A percentile compares a stretch with the other conserved stretches of the same genome.
These are phyloP conservation scores for Boletus subcaerulescens DNA, from an alignment of 768 basidiomycete species.

Conservation along the genomic window DNA sequence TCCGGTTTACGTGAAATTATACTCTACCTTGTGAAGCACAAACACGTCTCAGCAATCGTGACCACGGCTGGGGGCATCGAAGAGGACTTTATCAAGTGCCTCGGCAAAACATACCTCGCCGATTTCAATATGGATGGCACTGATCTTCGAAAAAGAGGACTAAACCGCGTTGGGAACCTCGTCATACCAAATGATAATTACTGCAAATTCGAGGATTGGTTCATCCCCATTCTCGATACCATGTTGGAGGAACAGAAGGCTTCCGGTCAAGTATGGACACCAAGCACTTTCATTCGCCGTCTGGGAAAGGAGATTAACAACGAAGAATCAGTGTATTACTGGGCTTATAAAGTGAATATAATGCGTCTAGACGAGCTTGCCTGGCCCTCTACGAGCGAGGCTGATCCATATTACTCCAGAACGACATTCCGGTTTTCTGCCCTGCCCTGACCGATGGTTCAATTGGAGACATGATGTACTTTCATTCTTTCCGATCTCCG, in stretches of 20 bases:
- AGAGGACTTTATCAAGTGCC: conserved; percentile 98
- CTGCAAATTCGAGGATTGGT: conserved; percentile 99
- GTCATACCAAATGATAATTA: conserved; percentile 98
- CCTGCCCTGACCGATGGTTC: conserved; percentile 98
- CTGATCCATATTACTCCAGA: conserved; percentile 52
- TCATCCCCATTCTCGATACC: conserved; percentile 86
- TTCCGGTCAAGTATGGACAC: conserved; percentile 75
- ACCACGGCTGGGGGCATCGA: conserved; percentile 99
- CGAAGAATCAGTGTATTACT: conserved; percentile 97
- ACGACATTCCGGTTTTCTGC: conserved; percentile 97
- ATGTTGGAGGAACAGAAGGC: conserved; percentile 88
- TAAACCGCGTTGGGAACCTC: conserved; percentile 97
- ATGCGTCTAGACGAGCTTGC: conserved; percentile 12
- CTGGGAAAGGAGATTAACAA: conserved; percentile 97
- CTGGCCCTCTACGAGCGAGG: conserved; percentile 12
- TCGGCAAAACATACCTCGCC: conserved; percentile 93
- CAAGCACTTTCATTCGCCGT: conserved; percentile 88
- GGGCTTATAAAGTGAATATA: conserved; percentile 92
- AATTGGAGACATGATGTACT: conserved; percentile 98
- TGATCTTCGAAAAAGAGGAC: conserved; percentile 78
- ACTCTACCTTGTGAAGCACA: conserved; percentile 88
- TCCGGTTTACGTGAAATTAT: conserved; percentile 95
- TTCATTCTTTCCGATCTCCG: conserved; percentile 89
- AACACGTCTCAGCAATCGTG: conserved; percentile 83
- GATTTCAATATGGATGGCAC: conserved; percentile 93